These are phyloP conservation scores for Pichia sp. DNA, from an alignment of 1,139 yeast species.

Conservation along the genomic window DNA sequence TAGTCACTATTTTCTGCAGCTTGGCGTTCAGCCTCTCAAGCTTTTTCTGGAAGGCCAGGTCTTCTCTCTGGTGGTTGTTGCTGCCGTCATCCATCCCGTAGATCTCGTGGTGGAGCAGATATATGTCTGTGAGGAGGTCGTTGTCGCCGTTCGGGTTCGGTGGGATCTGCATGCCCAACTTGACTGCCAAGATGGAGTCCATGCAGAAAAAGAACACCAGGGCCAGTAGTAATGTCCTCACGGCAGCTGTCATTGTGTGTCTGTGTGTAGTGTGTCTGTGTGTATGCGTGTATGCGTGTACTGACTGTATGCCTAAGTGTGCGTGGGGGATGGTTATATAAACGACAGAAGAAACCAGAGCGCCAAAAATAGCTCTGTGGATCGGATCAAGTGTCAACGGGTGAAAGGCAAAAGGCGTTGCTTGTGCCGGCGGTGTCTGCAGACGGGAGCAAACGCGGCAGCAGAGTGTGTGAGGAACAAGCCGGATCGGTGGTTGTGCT, in stretches of 20 bases:
- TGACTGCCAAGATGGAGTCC: background rate
- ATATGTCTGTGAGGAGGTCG: constrained; percentile 12
- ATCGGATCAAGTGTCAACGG: background rate
- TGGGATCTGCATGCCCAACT: constrained; percentile 8
- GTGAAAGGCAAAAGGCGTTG: background rate
- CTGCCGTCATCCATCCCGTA: constrained; percentile 5
- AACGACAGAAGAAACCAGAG: background rate
- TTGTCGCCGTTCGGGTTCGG: constrained; percentile 5
- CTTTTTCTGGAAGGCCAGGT: background rate
- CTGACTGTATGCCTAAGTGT: background rate
- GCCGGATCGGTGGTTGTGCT: no score
- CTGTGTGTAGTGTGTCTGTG: background rate
- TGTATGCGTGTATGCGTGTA: background rate
- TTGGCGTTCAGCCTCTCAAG: background rate
- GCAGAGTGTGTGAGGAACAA: no score
- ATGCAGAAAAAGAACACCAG: background rate
- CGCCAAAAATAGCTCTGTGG: background rate
- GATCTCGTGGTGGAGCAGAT: constrained; percentile 11
- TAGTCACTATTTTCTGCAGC: constrained; percentile 3
- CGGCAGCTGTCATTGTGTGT: background rate
- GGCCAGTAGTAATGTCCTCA: background rate
- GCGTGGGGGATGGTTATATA: background rate
- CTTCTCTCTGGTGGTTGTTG: background rate
- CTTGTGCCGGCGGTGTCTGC: background rate
- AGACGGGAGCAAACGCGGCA: no score